Conservation (phyloP, 768 basidiomycete genomes). For the Kwoniella sp. region DNA sequence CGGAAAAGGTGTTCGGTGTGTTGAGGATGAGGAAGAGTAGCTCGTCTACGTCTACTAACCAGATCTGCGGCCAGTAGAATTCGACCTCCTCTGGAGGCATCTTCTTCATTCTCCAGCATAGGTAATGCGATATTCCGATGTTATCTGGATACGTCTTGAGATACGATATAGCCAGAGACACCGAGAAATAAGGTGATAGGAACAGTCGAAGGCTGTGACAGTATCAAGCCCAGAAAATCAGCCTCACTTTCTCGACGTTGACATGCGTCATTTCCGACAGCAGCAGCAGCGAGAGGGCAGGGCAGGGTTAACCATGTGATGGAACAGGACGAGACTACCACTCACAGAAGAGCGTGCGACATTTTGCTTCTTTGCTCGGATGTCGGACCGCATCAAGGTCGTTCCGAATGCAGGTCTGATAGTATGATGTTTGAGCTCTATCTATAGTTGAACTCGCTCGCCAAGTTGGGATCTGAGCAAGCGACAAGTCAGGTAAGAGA, state of each 20-base stretch:
- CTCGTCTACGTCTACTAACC: too few species aligned
- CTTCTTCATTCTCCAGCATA: conserved; percentile 57
- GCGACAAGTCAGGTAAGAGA: too few species aligned
- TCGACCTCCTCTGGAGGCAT: conserved; percentile 59
- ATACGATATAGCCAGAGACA: conserved; percentile 89
- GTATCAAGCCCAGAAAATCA: not conserved
- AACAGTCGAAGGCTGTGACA: conserved; percentile 75
- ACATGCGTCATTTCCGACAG: too few species aligned
- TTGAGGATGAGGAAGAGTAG: too few species aligned
- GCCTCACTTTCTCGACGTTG: too few species aligned
- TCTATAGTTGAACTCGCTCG: too few species aligned
- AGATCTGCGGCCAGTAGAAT: conserved; percentile 61
- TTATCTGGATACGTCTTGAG: conserved; percentile 59
- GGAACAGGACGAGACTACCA: not conserved
- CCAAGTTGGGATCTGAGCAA: too few species aligned
- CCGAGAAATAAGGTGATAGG: conserved; percentile 89
- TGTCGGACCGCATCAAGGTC: conserved; percentile 17
- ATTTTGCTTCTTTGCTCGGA: conserved; percentile 28
- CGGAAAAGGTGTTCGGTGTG: too few species aligned
- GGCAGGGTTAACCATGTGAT: not conserved
- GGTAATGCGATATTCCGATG: conserved; percentile 60
- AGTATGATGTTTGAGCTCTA: not conserved
- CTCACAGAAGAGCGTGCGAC: conserved; percentile 56
- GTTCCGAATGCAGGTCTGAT: not conserved
- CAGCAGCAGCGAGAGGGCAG: not conserved